A percentile compares a stretch with the other conserved stretches of the same genome.
Conservation (phyloP, 2,329 filamentous ascomycete genomes). For the Cadophora sp. region DNA sequence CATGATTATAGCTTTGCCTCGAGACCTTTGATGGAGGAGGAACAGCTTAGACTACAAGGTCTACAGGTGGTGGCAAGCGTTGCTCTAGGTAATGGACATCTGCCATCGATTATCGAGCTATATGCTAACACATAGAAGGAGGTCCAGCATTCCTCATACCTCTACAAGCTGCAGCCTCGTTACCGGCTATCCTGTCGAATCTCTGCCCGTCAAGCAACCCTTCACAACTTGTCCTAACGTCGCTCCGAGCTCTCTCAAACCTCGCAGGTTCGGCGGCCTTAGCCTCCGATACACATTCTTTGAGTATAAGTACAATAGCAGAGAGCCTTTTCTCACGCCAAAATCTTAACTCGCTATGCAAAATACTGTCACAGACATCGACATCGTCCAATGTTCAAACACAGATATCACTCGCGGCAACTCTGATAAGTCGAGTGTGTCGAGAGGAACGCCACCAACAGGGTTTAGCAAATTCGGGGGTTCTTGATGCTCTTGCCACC, state of each 20-base stretch:
- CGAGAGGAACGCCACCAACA: conserved; percentile 73
- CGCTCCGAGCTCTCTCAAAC: conserved; percentile 76
- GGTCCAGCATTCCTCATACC: conserved; percentile 81
- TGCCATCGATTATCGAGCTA: not conserved
- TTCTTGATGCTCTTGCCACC: conserved; percentile 79
- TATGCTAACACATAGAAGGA: conserved; percentile 55
- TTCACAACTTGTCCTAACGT: conserved; percentile 71
- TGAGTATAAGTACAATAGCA: conserved; percentile 60
- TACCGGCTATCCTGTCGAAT: conserved; percentile 74
- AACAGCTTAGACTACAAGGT: conserved; percentile 76
- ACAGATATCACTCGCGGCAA: conserved; percentile 66
- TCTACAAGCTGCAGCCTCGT: conserved; percentile 69
- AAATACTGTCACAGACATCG: conserved; percentile 68
- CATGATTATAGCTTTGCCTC: conserved; percentile 50
- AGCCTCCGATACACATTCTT: conserved; percentile 56
- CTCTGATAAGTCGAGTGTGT: conserved; percentile 65
- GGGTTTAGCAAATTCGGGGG: conserved; percentile 72
- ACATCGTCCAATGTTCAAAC: conserved; percentile 59
- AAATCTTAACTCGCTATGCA: conserved; percentile 66
- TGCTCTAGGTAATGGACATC: conserved; percentile 70
- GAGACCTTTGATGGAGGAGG: conserved; percentile 61
- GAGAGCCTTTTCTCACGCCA: conserved; percentile 68
- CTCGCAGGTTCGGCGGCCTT: conserved; percentile 70
- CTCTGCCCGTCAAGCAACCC: conserved; percentile 71
- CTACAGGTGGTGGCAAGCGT: conserved; percentile 85